phyloP scores from a whole-genome alignment of 163 green algal species.

The Trebouxia gelatinosa region DNA sequence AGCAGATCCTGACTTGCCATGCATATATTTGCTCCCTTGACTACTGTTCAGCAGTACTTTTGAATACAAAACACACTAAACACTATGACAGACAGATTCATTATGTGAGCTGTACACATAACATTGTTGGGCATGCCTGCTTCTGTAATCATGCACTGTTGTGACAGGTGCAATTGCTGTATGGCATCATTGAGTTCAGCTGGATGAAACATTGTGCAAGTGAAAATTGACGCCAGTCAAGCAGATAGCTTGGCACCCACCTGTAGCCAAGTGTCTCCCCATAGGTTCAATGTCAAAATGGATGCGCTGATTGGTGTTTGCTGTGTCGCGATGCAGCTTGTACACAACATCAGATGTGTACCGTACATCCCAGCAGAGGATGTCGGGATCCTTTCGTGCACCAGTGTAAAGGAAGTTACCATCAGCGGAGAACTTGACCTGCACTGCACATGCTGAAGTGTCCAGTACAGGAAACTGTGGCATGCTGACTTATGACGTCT shows the following conservation, averaged over 20 bases:
- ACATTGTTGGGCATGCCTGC: too few relatives aligned
- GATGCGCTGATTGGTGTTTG: conserved; percentile 83
- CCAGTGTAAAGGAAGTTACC: conserved; percentile 89
- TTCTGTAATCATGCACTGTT: too few relatives aligned
- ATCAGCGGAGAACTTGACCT: conserved; percentile 80
- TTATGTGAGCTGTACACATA: too few relatives aligned
- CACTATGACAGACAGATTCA: too few relatives aligned
- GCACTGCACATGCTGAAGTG: conserved; percentile 13
- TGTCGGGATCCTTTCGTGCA: conserved; percentile 64
- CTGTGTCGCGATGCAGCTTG: conserved; percentile 49
- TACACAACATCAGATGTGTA: conserved; percentile 63
- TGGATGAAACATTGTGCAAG: too few relatives aligned
- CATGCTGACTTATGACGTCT: not conserved
- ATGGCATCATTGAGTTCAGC: not conserved
- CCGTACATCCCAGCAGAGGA: conserved; percentile 89
- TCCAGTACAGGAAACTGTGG: not conserved
- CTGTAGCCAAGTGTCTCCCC: conserved; percentile 67
- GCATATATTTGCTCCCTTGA: too few relatives aligned
- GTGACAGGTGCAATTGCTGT: too few relatives aligned
- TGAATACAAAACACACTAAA: too few relatives aligned
- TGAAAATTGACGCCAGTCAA: not conserved
- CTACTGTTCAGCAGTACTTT: too few relatives aligned
- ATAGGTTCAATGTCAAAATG: conserved; percentile 85
- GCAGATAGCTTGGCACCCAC: not conserved
- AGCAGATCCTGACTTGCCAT: too few relatives aligned